phyloP scores from a whole-genome alignment of 1,284 basidiomycete genomes.

The Ustilago bromivora region DNA sequence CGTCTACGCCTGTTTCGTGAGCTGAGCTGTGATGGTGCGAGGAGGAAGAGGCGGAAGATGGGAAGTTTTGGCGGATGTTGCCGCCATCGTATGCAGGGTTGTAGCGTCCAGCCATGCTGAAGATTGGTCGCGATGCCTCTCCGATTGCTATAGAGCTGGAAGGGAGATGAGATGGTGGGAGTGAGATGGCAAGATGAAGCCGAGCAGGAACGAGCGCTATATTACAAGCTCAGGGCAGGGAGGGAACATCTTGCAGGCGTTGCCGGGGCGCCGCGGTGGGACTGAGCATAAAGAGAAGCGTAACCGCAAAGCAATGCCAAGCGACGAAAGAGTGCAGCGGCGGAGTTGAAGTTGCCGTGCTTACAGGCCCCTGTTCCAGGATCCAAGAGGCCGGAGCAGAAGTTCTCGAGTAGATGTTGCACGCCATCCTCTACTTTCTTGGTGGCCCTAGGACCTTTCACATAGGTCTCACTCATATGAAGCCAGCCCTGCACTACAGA shows the following conservation, averaged over 20 bases:
- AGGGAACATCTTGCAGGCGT: neutral
- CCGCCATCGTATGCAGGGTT: conserved; percentile 13
- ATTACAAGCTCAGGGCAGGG: neutral
- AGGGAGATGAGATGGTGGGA: conserved; percentile 4
- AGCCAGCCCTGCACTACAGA: too few relatives aligned
- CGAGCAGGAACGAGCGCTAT: conserved; percentile 1
- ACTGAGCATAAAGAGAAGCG: neutral
- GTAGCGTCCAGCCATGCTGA: conserved; percentile 8
- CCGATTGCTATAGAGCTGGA: neutral
- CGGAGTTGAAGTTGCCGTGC: conserved; percentile 10
- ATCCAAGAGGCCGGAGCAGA: conserved; percentile 5
- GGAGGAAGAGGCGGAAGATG: conserved; percentile 18
- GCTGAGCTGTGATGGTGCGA: conserved; percentile 9
- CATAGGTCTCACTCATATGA: too few relatives aligned
- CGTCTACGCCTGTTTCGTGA: conserved; percentile 21
- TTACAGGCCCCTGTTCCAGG: neutral
- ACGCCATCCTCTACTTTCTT: conserved; percentile 9
- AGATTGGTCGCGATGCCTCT: neutral
- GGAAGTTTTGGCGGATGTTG: neutral
- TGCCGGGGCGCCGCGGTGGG: neutral
- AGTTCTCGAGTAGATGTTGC: conserved; percentile 5
- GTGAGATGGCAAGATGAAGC: neutral
- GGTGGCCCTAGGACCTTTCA: neutral
- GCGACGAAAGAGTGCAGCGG: conserved; percentile 3
- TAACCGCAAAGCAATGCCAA: neutral